Base-by-base conservation (phyloP, 208 protist species). In the Sergeia podlipaevii region DNA sequence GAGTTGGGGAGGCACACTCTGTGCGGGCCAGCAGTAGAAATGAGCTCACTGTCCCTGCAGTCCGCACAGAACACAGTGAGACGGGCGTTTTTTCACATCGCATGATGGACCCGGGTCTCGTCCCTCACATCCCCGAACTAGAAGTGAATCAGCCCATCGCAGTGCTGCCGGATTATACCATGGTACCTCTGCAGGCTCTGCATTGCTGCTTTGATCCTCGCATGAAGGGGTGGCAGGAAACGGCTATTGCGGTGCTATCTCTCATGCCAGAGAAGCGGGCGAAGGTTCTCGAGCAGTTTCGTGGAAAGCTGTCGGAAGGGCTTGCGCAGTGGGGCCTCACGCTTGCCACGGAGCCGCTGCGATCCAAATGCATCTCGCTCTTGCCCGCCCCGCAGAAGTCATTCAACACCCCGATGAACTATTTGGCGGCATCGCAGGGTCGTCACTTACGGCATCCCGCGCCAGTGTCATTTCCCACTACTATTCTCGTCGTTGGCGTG, bases 181-280 rank as follows among this genome's bases (percentile, higher is more conserved):
- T 85, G 0, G 28, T 86, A 13, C 89, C 89, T 0, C 66, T 96
- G 46, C 89, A 96, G 65, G 72, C 80, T 4, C 65, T 96, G 2
- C 89, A 96, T 66, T 91, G 89, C 71, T 93, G 83, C 70, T 91
- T 77, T 50, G 89, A 96, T 45, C 78, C 86, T 0, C 59, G 65
- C 28, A 85, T 89, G 74, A 42, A 58, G 24, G 47, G 55, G 11
- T 93, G 89, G 89, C 80, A 92, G 50, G 77, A 82, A 42, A 63
- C 77, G 6, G 46, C 56, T 26, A 65, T 93, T 23, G 36, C 85
- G 4, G 62, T 60, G 29, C 71, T 88, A 11, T 93, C 85, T 6
- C 64, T 91, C 39, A 65, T 96, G 65, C 89, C 89, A 6, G 45
- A 65, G 23, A 49, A 73, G 38, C 82, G 89, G 1, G 36, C 79